phyloP scores from a whole-genome alignment of 2,329 filamentous ascomycete species.

The Clarireedia sp. region DNA sequence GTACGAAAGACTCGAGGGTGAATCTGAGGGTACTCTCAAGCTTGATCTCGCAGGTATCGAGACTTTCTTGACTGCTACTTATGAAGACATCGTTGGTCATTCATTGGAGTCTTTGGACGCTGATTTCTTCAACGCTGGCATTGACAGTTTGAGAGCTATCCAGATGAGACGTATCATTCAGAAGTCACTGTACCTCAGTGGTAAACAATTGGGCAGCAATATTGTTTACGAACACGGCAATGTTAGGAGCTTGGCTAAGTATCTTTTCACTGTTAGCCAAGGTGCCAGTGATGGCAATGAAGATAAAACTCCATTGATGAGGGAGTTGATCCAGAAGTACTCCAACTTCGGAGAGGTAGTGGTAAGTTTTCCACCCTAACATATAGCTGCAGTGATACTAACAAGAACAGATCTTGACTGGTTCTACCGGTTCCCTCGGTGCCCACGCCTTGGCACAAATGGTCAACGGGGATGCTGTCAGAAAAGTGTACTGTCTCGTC shows the following conservation, averaged over 20 bases:
- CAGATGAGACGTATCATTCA: slow-evolving; percentile 45
- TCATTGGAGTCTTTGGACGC: slow-evolving; percentile 30
- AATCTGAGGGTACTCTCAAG: slow-evolving; percentile 13
- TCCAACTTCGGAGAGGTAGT: slow-evolving; percentile 28
- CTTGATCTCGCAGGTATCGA: slow-evolving; percentile 28
- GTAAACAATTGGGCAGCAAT: slow-evolving; percentile 43
- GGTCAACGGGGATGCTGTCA: slow-evolving; percentile 46
- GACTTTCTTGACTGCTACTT: slow-evolving; percentile 20
- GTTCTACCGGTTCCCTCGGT: slow-evolving; percentile 58
- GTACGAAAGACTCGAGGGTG: slow-evolving; percentile 29
- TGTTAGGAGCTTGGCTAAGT: slow-evolving; percentile 36
- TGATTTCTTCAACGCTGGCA: slow-evolving; percentile 51
- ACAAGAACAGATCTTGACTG: slow-evolving; percentile 43
- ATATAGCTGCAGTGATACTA: slow-evolving; percentile 6
- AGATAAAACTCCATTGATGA: slow-evolving; percentile 35
- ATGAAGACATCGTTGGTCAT: slow-evolving; percentile 12
- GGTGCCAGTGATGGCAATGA: slow-evolving; percentile 30
- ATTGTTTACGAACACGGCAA: slow-evolving; percentile 51
- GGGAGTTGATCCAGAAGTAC: slow-evolving; percentile 38
- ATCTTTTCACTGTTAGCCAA: slow-evolving; percentile 34
- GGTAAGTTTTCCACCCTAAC: neutral
- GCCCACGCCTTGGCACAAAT: slow-evolving; percentile 53
- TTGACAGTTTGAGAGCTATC: slow-evolving; percentile 53
- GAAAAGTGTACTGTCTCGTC: slow-evolving; percentile 44
- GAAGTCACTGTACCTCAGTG: slow-evolving; percentile 41